A percentile compares a stretch with the other conserved stretches of the same genome.
Conservation (phyloP, 768 basidiomycete genomes). For the Pholiota microspora region DNA sequence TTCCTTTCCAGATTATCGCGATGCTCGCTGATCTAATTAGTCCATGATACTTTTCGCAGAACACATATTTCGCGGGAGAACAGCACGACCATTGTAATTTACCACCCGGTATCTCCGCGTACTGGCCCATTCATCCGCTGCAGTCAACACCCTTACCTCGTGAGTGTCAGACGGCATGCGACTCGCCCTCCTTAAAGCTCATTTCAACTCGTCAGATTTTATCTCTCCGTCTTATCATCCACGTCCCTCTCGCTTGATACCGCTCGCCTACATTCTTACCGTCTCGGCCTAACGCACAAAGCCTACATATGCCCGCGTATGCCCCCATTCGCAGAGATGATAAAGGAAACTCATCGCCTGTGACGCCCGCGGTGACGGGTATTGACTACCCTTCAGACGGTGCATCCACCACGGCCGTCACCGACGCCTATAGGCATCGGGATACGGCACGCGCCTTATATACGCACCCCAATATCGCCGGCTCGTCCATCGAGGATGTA, state of each 20-base stretch:
- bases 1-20: slow-evolving; percentile 29
- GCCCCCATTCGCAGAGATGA: slow-evolving; percentile 28
- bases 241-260: slow-evolving; percentile 15
- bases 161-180: slow-evolving; percentile 39
- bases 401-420: slow-evolving; percentile 31
- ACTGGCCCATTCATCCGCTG: slow-evolving; percentile 26
- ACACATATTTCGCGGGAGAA: slow-evolving; percentile 20
- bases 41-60: slow-evolving; percentile 21
- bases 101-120: slow-evolving; percentile 31
- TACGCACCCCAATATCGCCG: slow-evolving; percentile 37
- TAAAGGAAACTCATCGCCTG: slow-evolving; percentile 32
- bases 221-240: slow-evolving; percentile 19
- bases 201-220: slow-evolving; percentile 17
- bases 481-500: slow-evolving; percentile 41
- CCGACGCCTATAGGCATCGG: slow-evolving; percentile 28
- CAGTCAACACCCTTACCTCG: slow-evolving; percentile 33
- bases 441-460: slow-evolving; percentile 28
- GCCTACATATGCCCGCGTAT: slow-evolving; percentile 27
- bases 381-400: slow-evolving; percentile 46
- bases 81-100: slow-evolving; percentile 11
- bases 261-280: slow-evolving; percentile 5
- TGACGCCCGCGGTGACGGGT: slow-evolving; percentile 47
- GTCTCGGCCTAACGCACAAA: slow-evolving; percentile 16
- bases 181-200: slow-evolving; percentile 25
- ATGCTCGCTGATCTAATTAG: slow-evolving; percentile 19